Percentiles rank a stretch among this genome's conserved stretches.
phyloP scores from a whole-genome alignment of 768 basidiomycete species.

The Boletus barrowsii region DNA sequence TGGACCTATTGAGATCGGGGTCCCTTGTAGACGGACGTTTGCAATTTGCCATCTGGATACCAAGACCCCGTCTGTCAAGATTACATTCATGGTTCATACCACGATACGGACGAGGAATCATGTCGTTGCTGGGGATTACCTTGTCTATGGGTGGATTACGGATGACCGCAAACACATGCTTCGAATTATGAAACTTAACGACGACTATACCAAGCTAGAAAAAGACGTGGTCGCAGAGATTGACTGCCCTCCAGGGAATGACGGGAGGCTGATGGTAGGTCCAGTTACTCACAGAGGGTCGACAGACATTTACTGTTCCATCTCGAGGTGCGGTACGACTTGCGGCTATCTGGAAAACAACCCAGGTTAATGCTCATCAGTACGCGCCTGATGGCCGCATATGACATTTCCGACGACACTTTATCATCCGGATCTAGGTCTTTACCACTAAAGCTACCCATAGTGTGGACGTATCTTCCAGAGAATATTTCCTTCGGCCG shows the following conservation, averaged over 20 bases:
- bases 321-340: conserved; percentile 27
- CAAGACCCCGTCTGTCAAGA: conserved; percentile 23
- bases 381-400: conserved; percentile 29
- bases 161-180: conserved; percentile 27
- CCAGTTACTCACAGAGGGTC: background rate
- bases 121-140: conserved; percentile 22
- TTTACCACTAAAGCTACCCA: conserved; percentile 6
- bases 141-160: conserved; percentile 31
- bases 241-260: conserved; percentile 27
- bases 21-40: conserved; percentile 17
- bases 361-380: conserved; percentile 25
- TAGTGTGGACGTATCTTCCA: conserved; percentile 21
- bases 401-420: conserved; percentile 23
- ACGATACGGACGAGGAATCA: conserved; percentile 24
- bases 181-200: conserved; percentile 29
- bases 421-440: conserved; percentile 10
- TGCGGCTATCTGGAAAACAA: conserved; percentile 25
- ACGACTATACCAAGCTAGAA: conserved; percentile 20
- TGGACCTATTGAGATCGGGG: background rate
- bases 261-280: conserved; percentile 27
- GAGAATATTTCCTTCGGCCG: conserved; percentile 25
- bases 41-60: conserved; percentile 29
- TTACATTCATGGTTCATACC: conserved; percentile 26
- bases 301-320: background rate
- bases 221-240: conserved; percentile 26